These are phyloP conservation scores for Glycyrrhiza uralensis DNA, from an alignment of 306 rosid species.

Conservation along the genomic window DNA sequence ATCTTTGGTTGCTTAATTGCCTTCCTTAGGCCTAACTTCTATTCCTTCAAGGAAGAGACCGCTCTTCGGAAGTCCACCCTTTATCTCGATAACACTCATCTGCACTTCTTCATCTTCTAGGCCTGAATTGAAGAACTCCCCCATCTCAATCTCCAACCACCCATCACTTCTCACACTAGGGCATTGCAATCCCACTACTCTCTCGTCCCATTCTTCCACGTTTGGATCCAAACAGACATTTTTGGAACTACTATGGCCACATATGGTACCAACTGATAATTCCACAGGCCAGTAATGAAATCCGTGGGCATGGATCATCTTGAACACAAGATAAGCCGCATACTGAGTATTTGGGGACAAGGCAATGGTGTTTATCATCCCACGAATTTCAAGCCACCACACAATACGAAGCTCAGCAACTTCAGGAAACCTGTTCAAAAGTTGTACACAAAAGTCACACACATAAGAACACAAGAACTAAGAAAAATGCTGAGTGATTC, in stretches of 20 bases:
- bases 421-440: conserved; percentile 57
- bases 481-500: background rate
- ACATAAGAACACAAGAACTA: background rate
- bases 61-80: conserved; percentile 43
- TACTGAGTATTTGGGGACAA: conserved; percentile 57
- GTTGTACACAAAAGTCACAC: background rate
- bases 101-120: conserved; percentile 42
- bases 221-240: conserved; percentile 20
- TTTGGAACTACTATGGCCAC: conserved; percentile 11
- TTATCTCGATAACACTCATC: conserved; percentile 38
- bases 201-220: background rate
- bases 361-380: conserved; percentile 38
- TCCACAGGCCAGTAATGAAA: conserved; percentile 40
- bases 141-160: conserved; percentile 72
- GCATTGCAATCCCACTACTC: background rate
- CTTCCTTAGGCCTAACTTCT: conserved; percentile 56
- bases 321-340: conserved; percentile 59
- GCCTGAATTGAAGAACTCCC: conserved; percentile 53
- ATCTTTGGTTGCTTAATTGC: background rate
- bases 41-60: conserved; percentile 70
- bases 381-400: conserved; percentile 73
- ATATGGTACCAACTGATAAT: conserved; percentile 26
- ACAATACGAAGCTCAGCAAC: conserved; percentile 51
- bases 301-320: conserved; percentile 23
- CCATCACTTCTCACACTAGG: conserved; percentile 51